These are phyloP conservation scores for Heliamphora exappendiculata DNA, from an alignment of 148 eudicot species.

Conservation along the genomic window DNA sequence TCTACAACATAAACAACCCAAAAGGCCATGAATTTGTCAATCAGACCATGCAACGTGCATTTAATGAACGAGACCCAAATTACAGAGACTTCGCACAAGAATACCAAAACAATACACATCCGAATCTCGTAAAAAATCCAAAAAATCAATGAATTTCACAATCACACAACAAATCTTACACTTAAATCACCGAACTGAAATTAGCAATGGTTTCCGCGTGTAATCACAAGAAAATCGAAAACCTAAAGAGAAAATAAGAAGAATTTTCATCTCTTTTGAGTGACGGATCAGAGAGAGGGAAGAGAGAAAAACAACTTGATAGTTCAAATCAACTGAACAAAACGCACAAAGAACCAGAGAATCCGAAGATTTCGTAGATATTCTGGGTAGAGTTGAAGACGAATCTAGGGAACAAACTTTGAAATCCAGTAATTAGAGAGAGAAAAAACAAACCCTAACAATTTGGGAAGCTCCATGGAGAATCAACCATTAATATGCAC, in stretches of 20 bases:
- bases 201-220: neutral
- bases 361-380: neutral
- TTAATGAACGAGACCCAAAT: neutral
- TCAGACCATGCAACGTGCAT: neutral
- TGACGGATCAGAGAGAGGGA: neutral
- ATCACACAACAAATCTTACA: neutral
- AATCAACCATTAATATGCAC: neutral
- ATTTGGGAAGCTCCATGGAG: neutral
- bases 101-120: neutral
- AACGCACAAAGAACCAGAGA: neutral
- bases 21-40: no score
- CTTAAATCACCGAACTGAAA: neutral
- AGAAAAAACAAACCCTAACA: neutral
- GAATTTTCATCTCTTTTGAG: neutral
- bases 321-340: neutral
- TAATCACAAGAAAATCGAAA: neutral
- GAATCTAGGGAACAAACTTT: neutral
- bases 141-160: conserved; percentile 1
- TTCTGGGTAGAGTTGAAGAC: neutral
- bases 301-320: neutral
- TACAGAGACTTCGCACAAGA: neutral
- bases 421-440: neutral
- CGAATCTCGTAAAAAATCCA: neutral
- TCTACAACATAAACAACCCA: no score
- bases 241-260: neutral